Base-by-base conservation (phyloP, 148 eudicot species). In the Rhododendron ovatum region DNA sequence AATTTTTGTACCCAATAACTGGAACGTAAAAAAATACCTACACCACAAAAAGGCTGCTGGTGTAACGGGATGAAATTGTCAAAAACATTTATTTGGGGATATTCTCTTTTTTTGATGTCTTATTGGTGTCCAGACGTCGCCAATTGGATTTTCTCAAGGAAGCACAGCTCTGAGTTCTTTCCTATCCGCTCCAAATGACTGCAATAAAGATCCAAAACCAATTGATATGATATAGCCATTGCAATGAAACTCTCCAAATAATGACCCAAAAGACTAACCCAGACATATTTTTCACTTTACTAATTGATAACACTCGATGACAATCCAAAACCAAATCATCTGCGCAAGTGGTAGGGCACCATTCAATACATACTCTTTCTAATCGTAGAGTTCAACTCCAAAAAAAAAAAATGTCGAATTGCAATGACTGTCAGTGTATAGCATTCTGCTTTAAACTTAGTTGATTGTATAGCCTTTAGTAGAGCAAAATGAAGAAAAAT, bases 101-200 rank as follows among this genome's bases (percentile, higher is more conserved):
- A 69, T 12, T 69, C 37, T 55, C 4, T 12, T 65, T 41, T 26
- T 69, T 39, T 43, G 1, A 78, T 78, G 47, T 78, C 30, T 45
- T 0, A 24, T 8, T 43, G 81, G 51, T 18, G 51, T 18, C 53
- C 81, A 78, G 50, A 43, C 14, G 18, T 43, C 33, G 7, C 20
- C 50, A 2, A 22, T 4, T 43, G 33, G 33, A 45, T 43, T 55
- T 55, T 15, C 43, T 95, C 90, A 95, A 69, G 99, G 98, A 55
- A 96, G 96, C 53, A 86, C 87, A 47, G 95, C 89, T 87, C 94
- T 92, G 28, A 95, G 55, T 88, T 92, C 98, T 87, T 96, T 96
- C 89, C 96, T 92, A 90, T 96, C 99, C 30, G 98, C 94, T 82
- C 99, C 99, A 84, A 92, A 95, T 37, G 94, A 65, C 99, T 96